Conservation (phyloP, 208 protist species). For the Phytomonas francai region DNA sequence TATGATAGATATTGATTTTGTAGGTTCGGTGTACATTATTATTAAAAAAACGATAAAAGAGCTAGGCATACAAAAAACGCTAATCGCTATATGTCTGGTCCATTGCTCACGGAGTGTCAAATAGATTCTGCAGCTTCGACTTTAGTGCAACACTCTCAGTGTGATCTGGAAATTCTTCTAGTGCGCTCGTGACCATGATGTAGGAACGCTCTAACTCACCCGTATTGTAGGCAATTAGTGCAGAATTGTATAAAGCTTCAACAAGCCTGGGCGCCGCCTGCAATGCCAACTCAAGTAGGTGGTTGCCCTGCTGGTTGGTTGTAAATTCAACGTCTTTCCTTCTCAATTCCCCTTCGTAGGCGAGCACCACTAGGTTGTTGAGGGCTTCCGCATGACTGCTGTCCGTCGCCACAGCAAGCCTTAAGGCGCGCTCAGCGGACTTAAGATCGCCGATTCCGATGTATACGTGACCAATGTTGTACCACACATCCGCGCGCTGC, state of each 20-base stretch:
- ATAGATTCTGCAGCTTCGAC: conserved; percentile 33
- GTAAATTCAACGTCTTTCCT: conserved; percentile 28
- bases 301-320: no score
- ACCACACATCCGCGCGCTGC: conserved; percentile 88
- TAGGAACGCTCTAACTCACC: conserved; percentile 83
- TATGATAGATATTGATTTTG: no score
- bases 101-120: no score
- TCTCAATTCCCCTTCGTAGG: conserved; percentile 20
- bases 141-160: conserved; percentile 64
- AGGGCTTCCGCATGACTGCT: conserved; percentile 87
- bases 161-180: conserved; percentile 82
- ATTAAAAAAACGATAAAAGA: no score
- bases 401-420: conserved; percentile 84
- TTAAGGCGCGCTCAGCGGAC: conserved; percentile 91
- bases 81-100: no score
- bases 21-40: no score
- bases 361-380: conserved; percentile 92
- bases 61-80: no score
- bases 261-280: conserved; percentile 59
- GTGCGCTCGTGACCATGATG: conserved; percentile 37
- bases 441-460: conserved; percentile 85
- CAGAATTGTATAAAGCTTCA: conserved; percentile 92
- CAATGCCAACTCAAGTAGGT: conserved; percentile 68
- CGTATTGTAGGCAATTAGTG: conserved; percentile 52
- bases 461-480: conserved; percentile 94